These are phyloP conservation scores for Boletus vinaceobasis DNA, from an alignment of 768 basidiomycete genomes.

Conservation along the genomic window DNA sequence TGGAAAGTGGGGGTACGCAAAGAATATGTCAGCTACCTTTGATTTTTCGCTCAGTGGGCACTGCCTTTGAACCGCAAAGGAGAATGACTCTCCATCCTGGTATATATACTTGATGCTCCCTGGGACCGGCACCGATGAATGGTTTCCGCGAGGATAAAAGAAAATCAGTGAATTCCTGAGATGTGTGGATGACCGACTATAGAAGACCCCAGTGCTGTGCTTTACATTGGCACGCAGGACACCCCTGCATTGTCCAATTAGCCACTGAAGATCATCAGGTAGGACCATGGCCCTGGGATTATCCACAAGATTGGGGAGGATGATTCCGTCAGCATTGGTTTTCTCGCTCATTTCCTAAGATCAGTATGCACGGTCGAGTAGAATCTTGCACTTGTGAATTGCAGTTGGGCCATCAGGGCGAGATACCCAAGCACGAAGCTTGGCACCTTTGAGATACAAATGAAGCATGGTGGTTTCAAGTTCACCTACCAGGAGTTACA, in stretches of 20 bases:
- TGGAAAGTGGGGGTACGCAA: conserved; percentile 2
- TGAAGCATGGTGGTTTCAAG: too few relatives aligned
- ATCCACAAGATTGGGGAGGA: too few relatives aligned
- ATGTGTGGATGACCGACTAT: conserved; percentile 4
- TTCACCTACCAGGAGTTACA: too few relatives aligned
- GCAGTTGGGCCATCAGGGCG: too few relatives aligned
- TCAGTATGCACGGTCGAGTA: conserved; percentile 19
- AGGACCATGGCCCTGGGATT: background rate
- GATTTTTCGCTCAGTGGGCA: too few relatives aligned
- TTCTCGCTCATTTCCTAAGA: background rate
- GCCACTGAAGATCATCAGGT: background rate
- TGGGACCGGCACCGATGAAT: too few relatives aligned
- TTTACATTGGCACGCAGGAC: background rate
- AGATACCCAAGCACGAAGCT: too few relatives aligned
- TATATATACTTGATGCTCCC: too few relatives aligned
- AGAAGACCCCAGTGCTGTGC: background rate
- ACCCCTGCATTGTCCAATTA: background rate
- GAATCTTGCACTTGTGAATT: conserved; percentile 14
- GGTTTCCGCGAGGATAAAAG: conserved; percentile 2
- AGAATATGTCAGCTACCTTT: background rate
- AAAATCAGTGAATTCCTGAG: conserved; percentile 1
- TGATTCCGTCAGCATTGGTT: background rate
- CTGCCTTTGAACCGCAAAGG: too few relatives aligned
- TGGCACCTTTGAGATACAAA: too few relatives aligned
- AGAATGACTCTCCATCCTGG: too few relatives aligned